Base-by-base conservation (phyloP, 1,284 basidiomycete genomes). In the Coniferiporia weirii region DNA sequence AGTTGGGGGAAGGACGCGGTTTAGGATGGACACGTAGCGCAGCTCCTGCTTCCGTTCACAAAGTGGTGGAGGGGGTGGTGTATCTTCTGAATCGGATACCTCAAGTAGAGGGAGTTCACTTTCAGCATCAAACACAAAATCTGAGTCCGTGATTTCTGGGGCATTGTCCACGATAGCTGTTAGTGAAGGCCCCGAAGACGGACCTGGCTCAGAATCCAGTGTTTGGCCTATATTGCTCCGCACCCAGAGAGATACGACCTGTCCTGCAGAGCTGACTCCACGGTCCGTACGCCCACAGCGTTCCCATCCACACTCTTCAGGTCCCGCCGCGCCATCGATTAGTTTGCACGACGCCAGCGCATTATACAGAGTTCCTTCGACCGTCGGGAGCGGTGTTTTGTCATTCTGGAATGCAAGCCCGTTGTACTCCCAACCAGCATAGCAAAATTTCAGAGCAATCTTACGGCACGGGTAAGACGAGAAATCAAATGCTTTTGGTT, bases 231-330 rank as follows among this genome's bases (percentile, higher is more conserved):
- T 67, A 4, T 80, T 77, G 70, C 89, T 93, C 63, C 93, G 75
- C 15, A 96, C 83, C 90, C 92, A 96, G 1, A 99, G 77, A 55
- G 91, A 93, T 45, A 98, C 80, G 38, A 99, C 95, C 71, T 99
- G 96, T 1, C 94, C 95, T 5, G 91, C 92, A 45, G 91, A 93
- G 69, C 92, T 95, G 52, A 99, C 96, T 0, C 97, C 96, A 40
- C 88, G 80, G 76, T 99, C 96, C 22, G 96, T 99, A 65, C 97
- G 75, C 10, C 96, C 96, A 72, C 96, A 98, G 61, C 87, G 79
- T 67, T 90, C 87, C 84, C 93, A 99, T 22, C 84, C 92, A 68
- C 93, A 95, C 0, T 87, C 91, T 15, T 95, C 91, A 62, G 91
- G 78, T 4, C 93, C 93, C 7, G 74, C 80, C 0, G 79, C 81